phyloP scores from a whole-genome alignment of 768 basidiomycete species.

The Guyanaporus albipodus region DNA sequence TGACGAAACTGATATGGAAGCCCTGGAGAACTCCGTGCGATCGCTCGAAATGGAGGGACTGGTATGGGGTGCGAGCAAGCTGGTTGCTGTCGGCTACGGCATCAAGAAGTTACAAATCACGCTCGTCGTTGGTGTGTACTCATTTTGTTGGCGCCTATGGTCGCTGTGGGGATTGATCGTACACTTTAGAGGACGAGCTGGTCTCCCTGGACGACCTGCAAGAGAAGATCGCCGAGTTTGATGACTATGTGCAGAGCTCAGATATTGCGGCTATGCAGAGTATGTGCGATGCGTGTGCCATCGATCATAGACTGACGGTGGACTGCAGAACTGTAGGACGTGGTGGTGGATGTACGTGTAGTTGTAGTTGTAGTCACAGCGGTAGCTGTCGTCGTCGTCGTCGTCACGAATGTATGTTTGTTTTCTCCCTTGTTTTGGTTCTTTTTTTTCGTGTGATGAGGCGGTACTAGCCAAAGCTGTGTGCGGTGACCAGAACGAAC shows the following conservation, averaged over 20 bases:
- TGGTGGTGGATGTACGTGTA: conserved; percentile 6
- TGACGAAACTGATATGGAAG: conserved; percentile 96
- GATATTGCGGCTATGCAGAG: conserved; percentile 95
- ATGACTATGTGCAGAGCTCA: conserved; percentile 86
- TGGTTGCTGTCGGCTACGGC: conserved; percentile 89
- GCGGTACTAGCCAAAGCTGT: conserved; percentile 11
- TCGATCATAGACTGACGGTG: conserved; percentile 1
- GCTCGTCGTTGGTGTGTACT: conserved; percentile 49
- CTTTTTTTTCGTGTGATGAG: too few relatives aligned
- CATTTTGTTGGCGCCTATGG: not conserved
- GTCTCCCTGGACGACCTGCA: conserved; percentile 92
- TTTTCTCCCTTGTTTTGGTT: too few relatives aligned
- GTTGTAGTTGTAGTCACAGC: not conserved
- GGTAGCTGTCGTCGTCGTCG: too few relatives aligned
- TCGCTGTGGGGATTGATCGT: not conserved
- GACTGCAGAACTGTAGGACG: conserved; percentile 22
- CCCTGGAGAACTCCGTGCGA: conserved; percentile 78
- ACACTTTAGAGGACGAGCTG: conserved; percentile 80
- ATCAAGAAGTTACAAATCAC: conserved; percentile 88
- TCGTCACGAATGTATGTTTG: too few relatives aligned
- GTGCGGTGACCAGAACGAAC: conserved; percentile 18
- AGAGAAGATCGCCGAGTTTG: conserved; percentile 81
- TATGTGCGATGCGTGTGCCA: conserved; percentile 26
- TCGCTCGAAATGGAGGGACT: conserved; percentile 87
- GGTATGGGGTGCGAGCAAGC: conserved; percentile 92